phyloP scores from a whole-genome alignment of 2,329 filamentous ascomycete genomes.

The Teratosphaeria gauchensis region DNA sequence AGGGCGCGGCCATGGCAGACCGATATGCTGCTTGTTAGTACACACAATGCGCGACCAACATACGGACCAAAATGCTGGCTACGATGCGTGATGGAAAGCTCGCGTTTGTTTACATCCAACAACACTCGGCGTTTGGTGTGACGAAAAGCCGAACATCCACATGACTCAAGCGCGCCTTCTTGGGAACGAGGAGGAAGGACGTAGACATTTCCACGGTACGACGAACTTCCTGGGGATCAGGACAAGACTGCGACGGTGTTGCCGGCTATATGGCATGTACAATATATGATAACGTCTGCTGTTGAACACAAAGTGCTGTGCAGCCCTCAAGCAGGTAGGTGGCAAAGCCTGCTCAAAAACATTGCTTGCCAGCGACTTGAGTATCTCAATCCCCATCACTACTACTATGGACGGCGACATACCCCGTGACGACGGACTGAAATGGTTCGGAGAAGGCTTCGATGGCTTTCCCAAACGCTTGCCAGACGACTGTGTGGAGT shows the following conservation, averaged over 20 bases:
- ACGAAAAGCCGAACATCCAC: neutral
- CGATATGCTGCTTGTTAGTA: neutral
- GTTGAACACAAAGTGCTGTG: neutral
- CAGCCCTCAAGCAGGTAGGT: constrained; percentile 3
- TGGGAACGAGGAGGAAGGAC: neutral
- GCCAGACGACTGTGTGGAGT: constrained; percentile 78
- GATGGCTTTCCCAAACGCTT: constrained; percentile 57
- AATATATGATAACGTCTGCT: neutral
- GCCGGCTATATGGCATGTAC: neutral
- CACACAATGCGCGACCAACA: neutral
- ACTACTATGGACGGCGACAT: constrained; percentile 6
- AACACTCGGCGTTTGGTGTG: neutral
- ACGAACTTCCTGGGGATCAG: too few species aligned
- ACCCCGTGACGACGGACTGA: constrained; percentile 44
- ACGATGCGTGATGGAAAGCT: neutral
- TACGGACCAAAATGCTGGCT: neutral
- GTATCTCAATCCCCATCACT: neutral
- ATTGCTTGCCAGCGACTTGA: neutral
- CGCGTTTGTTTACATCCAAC: neutral
- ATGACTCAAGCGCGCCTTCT: neutral
- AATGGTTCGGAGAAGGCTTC: constrained; percentile 58
- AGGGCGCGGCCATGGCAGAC: constrained; percentile 11
- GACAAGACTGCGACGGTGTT: too few species aligned
- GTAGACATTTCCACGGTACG: too few species aligned
- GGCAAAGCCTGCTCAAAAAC: constrained; percentile 1